A percentile compares a stretch with the other conserved stretches of the same genome.
phyloP scores from a whole-genome alignment of 1,139 yeast species.

The Geotrichum carabidarum region DNA sequence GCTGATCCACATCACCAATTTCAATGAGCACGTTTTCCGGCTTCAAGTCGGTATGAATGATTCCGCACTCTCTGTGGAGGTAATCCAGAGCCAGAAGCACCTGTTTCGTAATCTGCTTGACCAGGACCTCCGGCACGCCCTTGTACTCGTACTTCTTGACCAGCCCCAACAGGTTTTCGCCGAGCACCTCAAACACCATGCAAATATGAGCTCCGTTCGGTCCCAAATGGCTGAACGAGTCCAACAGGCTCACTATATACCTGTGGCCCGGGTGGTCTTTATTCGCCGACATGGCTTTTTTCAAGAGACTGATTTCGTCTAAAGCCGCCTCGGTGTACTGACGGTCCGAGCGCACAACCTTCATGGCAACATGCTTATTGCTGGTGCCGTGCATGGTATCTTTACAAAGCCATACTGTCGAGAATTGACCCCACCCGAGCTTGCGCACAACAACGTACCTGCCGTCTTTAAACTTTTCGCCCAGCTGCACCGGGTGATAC shows the following conservation, averaged over 20 bases:
- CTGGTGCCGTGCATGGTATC: slow-evolving; percentile 37
- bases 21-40: slow-evolving; percentile 86
- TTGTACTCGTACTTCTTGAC: slow-evolving; percentile 61
- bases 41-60: slow-evolving; percentile 83
- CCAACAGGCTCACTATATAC: slow-evolving; percentile 65
- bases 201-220: slow-evolving; percentile 80
- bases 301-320: slow-evolving; percentile 69
- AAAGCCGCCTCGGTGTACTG: slow-evolving; percentile 81
- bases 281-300: slow-evolving; percentile 45
- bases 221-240: slow-evolving; percentile 71
- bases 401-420: slow-evolving; percentile 82
- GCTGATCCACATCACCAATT: slow-evolving; percentile 69
- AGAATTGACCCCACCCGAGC: slow-evolving; percentile 89
- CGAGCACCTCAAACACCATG: slow-evolving; percentile 86
- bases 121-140: slow-evolving; percentile 69
- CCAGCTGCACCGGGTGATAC: slow-evolving; percentile 77
- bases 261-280: slow-evolving; percentile 65
- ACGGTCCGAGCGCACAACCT: slow-evolving; percentile 64
- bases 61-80: slow-evolving; percentile 80
- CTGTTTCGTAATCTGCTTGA: slow-evolving; percentile 77
- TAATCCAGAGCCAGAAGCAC: slow-evolving; percentile 71
- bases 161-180: slow-evolving; percentile 71
- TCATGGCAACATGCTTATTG: slow-evolving; percentile 70
- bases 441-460: slow-evolving; percentile 67
- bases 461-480: slow-evolving; percentile 57